These are phyloP conservation scores for Metarhizium brunneum DNA, from an alignment of 2,329 filamentous ascomycete genomes.

Conservation along the genomic window DNA sequence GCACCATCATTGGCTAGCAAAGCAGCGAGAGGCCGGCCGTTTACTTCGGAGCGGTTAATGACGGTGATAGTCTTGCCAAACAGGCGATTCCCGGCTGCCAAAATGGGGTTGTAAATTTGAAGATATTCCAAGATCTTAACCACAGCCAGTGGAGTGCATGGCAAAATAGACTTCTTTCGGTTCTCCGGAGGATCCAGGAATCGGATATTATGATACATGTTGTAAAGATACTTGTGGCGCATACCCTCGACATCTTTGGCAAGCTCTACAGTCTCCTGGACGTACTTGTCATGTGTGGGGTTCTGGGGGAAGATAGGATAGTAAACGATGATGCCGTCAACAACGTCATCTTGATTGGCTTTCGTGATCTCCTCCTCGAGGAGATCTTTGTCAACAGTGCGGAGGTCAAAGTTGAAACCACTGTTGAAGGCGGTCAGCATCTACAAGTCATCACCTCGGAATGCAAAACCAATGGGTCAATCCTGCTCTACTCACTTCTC, in stretches of 20 bases:
- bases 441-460: background rate
- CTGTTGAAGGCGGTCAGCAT: slow-evolving; percentile 31
- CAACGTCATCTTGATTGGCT: slow-evolving; percentile 67
- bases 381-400: slow-evolving; percentile 72
- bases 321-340: slow-evolving; percentile 95
- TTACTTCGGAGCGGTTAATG: slow-evolving; percentile 93
- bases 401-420: slow-evolving; percentile 83
- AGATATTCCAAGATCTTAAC: slow-evolving; percentile 96
- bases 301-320: slow-evolving; percentile 86
- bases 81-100: slow-evolving; percentile 85
- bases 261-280: slow-evolving; percentile 87
- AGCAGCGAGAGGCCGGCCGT: slow-evolving; percentile 84
- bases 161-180: slow-evolving; percentile 81
- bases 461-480: background rate
- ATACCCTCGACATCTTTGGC: slow-evolving; percentile 94
- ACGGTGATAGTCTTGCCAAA: slow-evolving; percentile 93
- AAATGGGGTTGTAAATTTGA: slow-evolving; percentile 90
- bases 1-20: slow-evolving; percentile 94
- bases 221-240: slow-evolving; percentile 89
- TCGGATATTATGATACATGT: slow-evolving; percentile 98
- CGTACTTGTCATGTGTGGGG: slow-evolving; percentile 81
- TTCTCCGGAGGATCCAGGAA: slow-evolving; percentile 76
- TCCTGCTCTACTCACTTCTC: slow-evolving; percentile 65
- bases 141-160: slow-evolving; percentile 90
- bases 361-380: slow-evolving; percentile 82